Evolutionary conservation across 352 stramenopile species (phyloP).

Genomic region (Phytophthora foliorum): DNA sequence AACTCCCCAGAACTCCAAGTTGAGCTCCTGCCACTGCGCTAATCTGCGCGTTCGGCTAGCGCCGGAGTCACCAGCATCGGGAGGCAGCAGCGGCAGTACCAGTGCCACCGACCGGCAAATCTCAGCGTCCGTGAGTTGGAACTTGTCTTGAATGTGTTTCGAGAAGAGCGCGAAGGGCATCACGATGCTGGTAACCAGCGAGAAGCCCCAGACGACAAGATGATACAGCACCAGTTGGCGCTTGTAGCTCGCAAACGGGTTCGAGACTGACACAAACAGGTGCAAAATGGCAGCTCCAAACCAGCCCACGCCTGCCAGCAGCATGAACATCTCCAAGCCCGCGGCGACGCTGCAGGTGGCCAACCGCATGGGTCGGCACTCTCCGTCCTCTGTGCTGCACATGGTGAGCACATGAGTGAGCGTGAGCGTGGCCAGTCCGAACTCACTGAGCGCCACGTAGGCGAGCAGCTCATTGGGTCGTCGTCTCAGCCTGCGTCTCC

Average conservation of each 20-base stretch:
- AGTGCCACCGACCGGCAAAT: constrained; percentile 63
- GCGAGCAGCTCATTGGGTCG: constrained; percentile 76
- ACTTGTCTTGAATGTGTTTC: constrained; percentile 37
- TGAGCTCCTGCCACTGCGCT: constrained; percentile 66
- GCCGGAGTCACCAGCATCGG: constrained; percentile 30
- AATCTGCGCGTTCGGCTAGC: constrained; percentile 34
- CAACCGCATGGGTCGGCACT: constrained; percentile 52
- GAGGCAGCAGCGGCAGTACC: constrained; percentile 56
- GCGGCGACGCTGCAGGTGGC: constrained; percentile 45
- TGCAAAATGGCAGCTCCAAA: constrained; percentile 78
- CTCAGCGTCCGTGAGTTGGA: constrained; percentile 55
- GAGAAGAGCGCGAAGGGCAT: constrained; percentile 61
- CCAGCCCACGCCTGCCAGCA: constrained; percentile 71
- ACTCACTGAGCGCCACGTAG: constrained; percentile 71
- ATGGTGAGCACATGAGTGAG: constrained; percentile 56
- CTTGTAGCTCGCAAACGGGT: constrained; percentile 83
- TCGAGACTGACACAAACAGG: constrained; percentile 79
- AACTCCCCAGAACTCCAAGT: constrained; percentile 69
- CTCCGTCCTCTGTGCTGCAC: constrained; percentile 44
- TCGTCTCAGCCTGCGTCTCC: constrained; percentile 42
- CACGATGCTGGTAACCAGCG: constrained; percentile 50
- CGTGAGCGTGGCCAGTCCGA: constrained; percentile 57
- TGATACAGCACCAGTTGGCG: constrained; percentile 68
- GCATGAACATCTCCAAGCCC: constrained; percentile 68
- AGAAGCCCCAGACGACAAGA: constrained; percentile 57